These are phyloP conservation scores for Keqinozyma sinolaborantium DNA, from an alignment of 1,139 yeast genomes.

Conservation along the genomic window DNA sequence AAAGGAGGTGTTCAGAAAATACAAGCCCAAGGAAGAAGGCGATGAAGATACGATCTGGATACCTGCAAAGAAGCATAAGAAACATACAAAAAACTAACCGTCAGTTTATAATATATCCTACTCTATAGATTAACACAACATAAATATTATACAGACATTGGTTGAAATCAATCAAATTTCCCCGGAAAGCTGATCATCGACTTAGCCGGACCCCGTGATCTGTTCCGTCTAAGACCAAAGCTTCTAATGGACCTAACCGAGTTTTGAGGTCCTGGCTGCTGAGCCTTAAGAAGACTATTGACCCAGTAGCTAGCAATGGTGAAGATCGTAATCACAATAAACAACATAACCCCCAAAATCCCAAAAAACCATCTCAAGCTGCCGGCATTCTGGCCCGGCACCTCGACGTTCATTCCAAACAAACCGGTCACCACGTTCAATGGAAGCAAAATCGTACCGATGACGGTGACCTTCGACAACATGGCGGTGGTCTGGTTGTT, in stretches of 20 bases:
- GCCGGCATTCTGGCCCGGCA: constrained; percentile 62
- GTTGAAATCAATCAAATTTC: constrained; percentile 20
- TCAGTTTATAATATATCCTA: background rate
- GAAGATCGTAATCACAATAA: constrained; percentile 26
- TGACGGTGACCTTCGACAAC: constrained; percentile 81
- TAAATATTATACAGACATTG: constrained; percentile 1
- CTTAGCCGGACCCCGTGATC: constrained; percentile 27
- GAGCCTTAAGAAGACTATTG: constrained; percentile 16
- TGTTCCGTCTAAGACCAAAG: constrained; percentile 37
- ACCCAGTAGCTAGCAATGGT: constrained; percentile 37
- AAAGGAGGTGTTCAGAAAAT: constrained; percentile 67
- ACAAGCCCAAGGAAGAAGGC: constrained; percentile 41
- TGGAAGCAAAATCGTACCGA: constrained; percentile 90
- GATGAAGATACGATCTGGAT: constrained; percentile 40
- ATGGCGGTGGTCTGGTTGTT: constrained; percentile 82
- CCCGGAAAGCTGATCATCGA: constrained; percentile 42
- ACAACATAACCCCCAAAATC: constrained; percentile 34
- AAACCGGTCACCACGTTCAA: constrained; percentile 87
- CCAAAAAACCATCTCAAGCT: constrained; percentile 32
- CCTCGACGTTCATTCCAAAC: constrained; percentile 92
- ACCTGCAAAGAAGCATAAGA: constrained; percentile 13
- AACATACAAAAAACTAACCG: constrained; percentile 1
- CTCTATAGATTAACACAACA: constrained; percentile 2
- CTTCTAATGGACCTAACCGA: constrained; percentile 37
- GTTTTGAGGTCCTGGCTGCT: constrained; percentile 9